Evolutionary conservation across 176 grass and related monocot genomes (phyloP).

Genomic region (Avena atlantica): DNA sequence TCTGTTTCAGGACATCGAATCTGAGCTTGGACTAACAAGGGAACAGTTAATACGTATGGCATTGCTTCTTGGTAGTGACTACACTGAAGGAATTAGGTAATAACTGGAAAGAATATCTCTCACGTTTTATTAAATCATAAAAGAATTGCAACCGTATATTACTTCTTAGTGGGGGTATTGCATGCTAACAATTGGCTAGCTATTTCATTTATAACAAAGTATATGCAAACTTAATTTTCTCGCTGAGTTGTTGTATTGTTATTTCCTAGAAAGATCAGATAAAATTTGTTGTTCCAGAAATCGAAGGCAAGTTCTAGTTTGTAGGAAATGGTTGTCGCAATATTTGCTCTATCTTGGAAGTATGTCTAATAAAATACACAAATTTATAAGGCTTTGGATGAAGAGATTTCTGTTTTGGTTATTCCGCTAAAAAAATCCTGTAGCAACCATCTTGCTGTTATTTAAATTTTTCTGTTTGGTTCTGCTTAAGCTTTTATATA

Average conservation of each 20-base stretch:
- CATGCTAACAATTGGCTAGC: neutral
- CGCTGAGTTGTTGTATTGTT: slow-evolving; percentile 22
- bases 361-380: slow-evolving; percentile 9
- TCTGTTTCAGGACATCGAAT: slow-evolving; percentile 89
- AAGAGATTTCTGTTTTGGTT: neutral
- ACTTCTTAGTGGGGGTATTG: slow-evolving; percentile 1
- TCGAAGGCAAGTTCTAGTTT: neutral
- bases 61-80: slow-evolving; percentile 95
- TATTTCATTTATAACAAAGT: slow-evolving; percentile 29
- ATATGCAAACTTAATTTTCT: slow-evolving; percentile 28
- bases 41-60: slow-evolving; percentile 92
- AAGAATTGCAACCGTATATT: neutral
- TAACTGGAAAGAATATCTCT: slow-evolving; percentile 32
- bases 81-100: slow-evolving; percentile 98
- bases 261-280: slow-evolving; percentile 7
- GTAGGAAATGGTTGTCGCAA: neutral
- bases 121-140: slow-evolving; percentile 23
- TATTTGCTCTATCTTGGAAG: neutral
- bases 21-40: slow-evolving; percentile 86
- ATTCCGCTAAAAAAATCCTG: slow-evolving; percentile 7
- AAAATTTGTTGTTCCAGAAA: slow-evolving; percentile 27
- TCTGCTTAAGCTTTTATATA: slow-evolving; percentile 24
- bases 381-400: slow-evolving; percentile 19
- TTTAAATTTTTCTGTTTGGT: neutral
- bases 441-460: neutral